Percentiles rank a stretch among this genome's conserved stretches.
Conservation (phyloP, 371 early-diverging fungal genomes). For the Nematocida minor region DNA sequence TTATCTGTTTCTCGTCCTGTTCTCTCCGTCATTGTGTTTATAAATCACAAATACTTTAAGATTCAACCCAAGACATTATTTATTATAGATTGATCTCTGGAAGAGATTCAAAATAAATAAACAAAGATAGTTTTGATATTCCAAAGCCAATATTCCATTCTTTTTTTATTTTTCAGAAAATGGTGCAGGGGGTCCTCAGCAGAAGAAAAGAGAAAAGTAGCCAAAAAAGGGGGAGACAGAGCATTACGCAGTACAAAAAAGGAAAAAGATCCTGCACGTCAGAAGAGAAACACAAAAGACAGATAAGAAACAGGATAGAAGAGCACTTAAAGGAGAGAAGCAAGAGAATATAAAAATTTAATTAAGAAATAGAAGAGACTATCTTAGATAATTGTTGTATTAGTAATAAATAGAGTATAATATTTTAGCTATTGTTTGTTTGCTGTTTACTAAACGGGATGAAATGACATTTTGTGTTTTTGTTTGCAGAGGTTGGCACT, state of each 20-base stretch:
- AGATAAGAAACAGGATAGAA: conserved; percentile 38
- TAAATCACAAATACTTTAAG: conserved; percentile 49
- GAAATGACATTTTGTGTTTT: no score
- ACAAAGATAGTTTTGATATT: conserved; percentile 24
- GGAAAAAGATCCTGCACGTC: neutral
- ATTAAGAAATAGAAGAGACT: neutral
- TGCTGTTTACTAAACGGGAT: no score
- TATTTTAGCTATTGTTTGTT: no score
- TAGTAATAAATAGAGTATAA: no score
- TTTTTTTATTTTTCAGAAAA: neutral
- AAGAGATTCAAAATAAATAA: conserved; percentile 34
- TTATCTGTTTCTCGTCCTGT: conserved; percentile 45
- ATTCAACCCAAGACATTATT: conserved; percentile 21
- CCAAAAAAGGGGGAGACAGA: neutral
- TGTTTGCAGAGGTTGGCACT: no score
- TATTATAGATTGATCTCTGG: conserved; percentile 51
- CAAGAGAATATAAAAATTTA: neutral
- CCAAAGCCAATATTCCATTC: conserved; percentile 11
- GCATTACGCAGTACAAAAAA: conserved; percentile 28
- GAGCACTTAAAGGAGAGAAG: conserved; percentile 15
- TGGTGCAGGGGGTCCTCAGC: conserved; percentile 44
- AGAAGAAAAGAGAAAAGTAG: conserved; percentile 12
- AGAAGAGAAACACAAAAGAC: conserved; percentile 19
- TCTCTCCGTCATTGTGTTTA: conserved; percentile 52
- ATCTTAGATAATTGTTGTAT: no score